These are phyloP conservation scores for Didymella sp. DNA, from an alignment of 2,329 filamentous ascomycete genomes.

Conservation along the genomic window DNA sequence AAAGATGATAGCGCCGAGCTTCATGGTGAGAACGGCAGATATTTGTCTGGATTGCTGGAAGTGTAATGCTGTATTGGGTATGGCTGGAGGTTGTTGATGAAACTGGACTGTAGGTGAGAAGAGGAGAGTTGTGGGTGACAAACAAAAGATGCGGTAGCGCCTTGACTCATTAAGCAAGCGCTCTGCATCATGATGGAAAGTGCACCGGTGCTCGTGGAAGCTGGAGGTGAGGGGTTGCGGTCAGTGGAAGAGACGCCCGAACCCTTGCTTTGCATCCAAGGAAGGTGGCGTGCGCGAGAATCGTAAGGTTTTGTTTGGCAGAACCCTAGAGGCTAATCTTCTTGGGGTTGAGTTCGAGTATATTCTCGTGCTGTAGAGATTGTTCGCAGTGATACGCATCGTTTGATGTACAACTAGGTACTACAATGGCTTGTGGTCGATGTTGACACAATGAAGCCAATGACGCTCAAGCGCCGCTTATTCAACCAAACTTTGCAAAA, in stretches of 20 bases:
- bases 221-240: slow-evolving; percentile 8
- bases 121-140: not conserved
- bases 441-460: not conserved
- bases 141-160: not conserved
- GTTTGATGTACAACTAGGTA: not conserved
- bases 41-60: not conserved
- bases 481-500: not conserved
- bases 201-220: slow-evolving; percentile 1
- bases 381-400: not conserved
- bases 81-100: not conserved
- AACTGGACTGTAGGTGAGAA: slow-evolving; percentile 7
- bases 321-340: not conserved
- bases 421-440: not conserved
- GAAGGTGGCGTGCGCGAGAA: slow-evolving; percentile 1
- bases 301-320: not conserved
- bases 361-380: not conserved
- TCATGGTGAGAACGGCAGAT: slow-evolving; percentile 9
- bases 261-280: slow-evolving; percentile 11
- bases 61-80: not conserved
- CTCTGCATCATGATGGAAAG: slow-evolving; percentile 4
- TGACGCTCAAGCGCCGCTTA: not conserved
- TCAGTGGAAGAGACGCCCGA: slow-evolving; percentile 5
- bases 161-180: slow-evolving; percentile 4
- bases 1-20: slow-evolving; percentile 10
- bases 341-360: not conserved